A percentile compares a stretch with the other conserved stretches of the same genome.
These are phyloP conservation scores for Saccharomycopsis sp. DNA, from an alignment of 805 yeast genomes.

Conservation along the genomic window DNA sequence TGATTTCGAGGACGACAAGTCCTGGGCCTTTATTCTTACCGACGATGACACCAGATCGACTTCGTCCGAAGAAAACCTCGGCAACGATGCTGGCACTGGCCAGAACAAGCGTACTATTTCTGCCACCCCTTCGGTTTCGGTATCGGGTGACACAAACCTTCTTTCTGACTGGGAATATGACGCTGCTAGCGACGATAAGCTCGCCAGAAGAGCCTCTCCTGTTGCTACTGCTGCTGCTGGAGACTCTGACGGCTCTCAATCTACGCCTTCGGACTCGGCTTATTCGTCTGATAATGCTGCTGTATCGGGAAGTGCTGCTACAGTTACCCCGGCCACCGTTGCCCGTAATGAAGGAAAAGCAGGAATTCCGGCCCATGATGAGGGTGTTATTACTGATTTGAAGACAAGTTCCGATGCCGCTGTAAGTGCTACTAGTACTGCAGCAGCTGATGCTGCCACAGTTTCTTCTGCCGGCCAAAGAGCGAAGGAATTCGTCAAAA, in stretches of 20 bases:
- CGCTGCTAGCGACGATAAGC: neutral
- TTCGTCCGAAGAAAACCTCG: constrained; percentile 3
- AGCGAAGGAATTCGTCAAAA: neutral
- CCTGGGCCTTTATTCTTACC: constrained; percentile 17
- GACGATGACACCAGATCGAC: constrained; percentile 17
- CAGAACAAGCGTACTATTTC: neutral
- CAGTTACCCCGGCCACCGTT: neutral
- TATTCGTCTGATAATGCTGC: neutral
- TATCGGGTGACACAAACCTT: neutral
- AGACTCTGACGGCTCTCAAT: neutral
- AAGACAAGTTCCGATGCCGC: too few species aligned
- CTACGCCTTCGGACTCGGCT: neutral
- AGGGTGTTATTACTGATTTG: too few species aligned
- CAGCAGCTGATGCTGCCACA: neutral
- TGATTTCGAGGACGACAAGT: constrained; percentile 5
- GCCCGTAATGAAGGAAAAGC: too few species aligned
- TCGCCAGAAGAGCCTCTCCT: neutral
- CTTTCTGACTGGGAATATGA: constrained; percentile 4
- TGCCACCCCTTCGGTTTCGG: neutral
- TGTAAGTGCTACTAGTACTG: neutral
- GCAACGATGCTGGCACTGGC: neutral
- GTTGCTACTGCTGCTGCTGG: neutral
- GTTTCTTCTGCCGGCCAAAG: neutral
- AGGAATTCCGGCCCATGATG: too few species aligned
- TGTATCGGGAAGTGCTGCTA: neutral